Evolutionary conservation across 2,329 filamentous ascomycete genomes (phyloP).

Genomic region (Verticillium tricorpus): DNA sequence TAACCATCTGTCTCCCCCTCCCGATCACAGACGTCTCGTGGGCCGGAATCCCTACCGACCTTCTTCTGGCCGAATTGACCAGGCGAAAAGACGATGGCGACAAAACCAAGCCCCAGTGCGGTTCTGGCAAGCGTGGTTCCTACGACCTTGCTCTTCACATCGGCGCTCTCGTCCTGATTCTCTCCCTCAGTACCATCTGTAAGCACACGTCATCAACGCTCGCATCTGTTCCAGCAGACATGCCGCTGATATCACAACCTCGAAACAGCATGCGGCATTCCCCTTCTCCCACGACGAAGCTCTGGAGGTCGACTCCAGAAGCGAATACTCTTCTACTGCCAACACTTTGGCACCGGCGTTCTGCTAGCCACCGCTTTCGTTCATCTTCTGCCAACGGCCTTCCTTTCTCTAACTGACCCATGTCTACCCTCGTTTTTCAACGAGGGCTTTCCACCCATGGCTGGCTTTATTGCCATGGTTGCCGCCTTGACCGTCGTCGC

Average conservation of each 20-base stretch:
- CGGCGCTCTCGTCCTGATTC: conserved; percentile 62
- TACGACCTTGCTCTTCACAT: conserved; percentile 67
- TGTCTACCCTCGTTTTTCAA: conserved; percentile 78
- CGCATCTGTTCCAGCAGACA: not conserved
- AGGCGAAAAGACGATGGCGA: conserved; percentile 35
- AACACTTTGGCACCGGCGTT: conserved; percentile 78
- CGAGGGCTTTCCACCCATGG: conserved; percentile 71
- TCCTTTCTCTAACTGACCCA: conserved; percentile 61
- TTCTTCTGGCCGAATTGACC: conserved; percentile 48
- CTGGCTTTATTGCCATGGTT: conserved; percentile 77
- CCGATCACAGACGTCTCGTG: conserved; percentile 28
- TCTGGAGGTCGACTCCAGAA: conserved; percentile 54
- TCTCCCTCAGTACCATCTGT: conserved; percentile 56
- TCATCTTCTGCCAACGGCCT: conserved; percentile 67
- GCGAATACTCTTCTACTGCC: conserved; percentile 60
- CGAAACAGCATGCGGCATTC: conserved; percentile 57
- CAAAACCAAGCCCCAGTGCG: conserved; percentile 44
- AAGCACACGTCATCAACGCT: conserved; percentile 15
- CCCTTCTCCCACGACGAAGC: conserved; percentile 57
- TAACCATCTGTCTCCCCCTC: not conserved
- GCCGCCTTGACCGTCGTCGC: conserved; percentile 78
- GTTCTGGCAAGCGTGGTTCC: conserved; percentile 43
- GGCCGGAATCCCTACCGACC: conserved; percentile 47
- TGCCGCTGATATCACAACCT: conserved; percentile 6
- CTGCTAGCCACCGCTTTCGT: conserved; percentile 85